A percentile compares a stretch with the other conserved stretches of the same genome.
Conservation (phyloP, 176 grass and related monocot genomes). For the Avena atlantica region DNA sequence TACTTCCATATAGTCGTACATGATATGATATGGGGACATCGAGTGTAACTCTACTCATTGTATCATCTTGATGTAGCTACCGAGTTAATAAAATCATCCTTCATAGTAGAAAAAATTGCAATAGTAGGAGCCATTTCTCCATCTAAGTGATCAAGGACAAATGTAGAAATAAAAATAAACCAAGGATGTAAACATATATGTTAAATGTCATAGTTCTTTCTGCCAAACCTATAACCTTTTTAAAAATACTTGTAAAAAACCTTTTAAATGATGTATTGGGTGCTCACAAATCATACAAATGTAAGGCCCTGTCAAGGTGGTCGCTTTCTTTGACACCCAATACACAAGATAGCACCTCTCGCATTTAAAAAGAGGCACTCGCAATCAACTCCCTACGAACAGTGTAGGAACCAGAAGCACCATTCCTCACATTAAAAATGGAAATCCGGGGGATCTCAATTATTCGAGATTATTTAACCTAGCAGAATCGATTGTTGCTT, state of each 20-base stretch:
- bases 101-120: too few relatives aligned
- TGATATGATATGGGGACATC: too few relatives aligned
- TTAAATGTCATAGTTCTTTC: neutral
- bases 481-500: neutral
- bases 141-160: neutral
- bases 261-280: neutral
- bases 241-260: too few relatives aligned
- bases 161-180: neutral
- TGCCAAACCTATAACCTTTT: neutral
- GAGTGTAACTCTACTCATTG: too few relatives aligned
- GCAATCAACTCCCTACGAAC: constrained; percentile 30
- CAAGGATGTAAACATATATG: neutral
- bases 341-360: constrained; percentile 17
- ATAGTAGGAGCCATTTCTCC: too few relatives aligned
- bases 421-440: neutral
- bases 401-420: neutral
- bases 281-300: constrained; percentile 16
- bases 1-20: too few relatives aligned
- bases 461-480: neutral
- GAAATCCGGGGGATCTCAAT: constrained; percentile 27
- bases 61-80: too few relatives aligned
- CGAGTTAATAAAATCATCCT: too few relatives aligned
- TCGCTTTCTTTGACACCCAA: constrained; percentile 36
- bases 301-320: constrained; percentile 24
- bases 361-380: constrained; percentile 28